Percentiles rank a stretch among this genome's conserved stretches.
Evolutionary conservation across 257 asterid genomes (phyloP).

Genomic region (Solanum bulbocastanum): DNA sequence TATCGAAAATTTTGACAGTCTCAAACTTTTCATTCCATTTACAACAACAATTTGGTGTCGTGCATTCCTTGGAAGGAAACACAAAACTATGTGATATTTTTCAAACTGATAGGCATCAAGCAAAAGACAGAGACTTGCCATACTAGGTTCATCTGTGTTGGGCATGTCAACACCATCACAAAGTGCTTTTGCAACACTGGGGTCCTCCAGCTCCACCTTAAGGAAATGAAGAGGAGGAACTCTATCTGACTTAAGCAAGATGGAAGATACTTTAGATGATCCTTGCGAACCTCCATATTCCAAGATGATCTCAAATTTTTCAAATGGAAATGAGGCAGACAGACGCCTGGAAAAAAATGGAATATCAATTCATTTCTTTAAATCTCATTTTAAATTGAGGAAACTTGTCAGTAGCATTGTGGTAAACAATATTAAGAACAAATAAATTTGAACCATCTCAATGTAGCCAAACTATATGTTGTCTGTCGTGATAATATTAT

Average conservation of each 20-base stretch:
- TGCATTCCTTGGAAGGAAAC: neutral
- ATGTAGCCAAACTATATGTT: neutral
- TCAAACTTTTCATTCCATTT: neutral
- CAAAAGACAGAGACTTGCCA: constrained; percentile 24
- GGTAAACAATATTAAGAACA: neutral
- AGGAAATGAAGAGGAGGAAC: constrained; percentile 43
- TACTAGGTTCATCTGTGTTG: constrained; percentile 7
- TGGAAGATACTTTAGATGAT: constrained; percentile 41
- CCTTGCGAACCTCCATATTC: constrained; percentile 56
- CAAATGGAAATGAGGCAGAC: constrained; percentile 43
- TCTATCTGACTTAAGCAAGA: constrained; percentile 16
- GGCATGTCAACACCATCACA: constrained; percentile 34
- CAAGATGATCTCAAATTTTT: constrained; percentile 40
- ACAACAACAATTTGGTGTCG: neutral
- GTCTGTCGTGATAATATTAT: neutral
- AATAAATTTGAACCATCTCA: neutral
- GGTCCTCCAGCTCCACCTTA: constrained; percentile 45
- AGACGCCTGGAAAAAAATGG: constrained; percentile 26
- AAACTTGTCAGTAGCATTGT: neutral
- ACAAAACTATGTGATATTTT: neutral
- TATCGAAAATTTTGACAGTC: neutral
- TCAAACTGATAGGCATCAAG: neutral
- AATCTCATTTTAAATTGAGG: neutral
- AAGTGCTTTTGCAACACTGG: constrained; percentile 32
- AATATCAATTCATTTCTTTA: constrained; percentile 11